Base-by-base conservation (phyloP, 129 eudicot genomes). In the Lactuca sativa region DNA sequence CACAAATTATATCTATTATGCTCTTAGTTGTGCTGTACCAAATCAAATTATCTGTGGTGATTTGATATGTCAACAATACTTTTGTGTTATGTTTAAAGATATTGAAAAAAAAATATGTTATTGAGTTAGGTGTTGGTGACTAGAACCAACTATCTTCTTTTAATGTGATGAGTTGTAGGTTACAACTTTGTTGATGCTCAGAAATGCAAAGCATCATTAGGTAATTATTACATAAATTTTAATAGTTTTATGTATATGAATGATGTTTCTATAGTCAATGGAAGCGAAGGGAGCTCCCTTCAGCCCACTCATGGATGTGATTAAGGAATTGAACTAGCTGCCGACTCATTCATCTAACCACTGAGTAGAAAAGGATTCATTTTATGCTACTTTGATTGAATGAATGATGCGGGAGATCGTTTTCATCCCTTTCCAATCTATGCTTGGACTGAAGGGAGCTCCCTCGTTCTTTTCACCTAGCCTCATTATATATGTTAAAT, bases 401-500 rank as follows among this genome's bases (percentile, higher is more conserved):
- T 89, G 97, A 87, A 89, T 93, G 99, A 93, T 85, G 95, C 95
- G 99, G 99, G 97, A 90, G 97, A 83, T 87, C 84, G 71, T 90
- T 86, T 86, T 91, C 95, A 63, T 69, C 84, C 84, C 80, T 85
- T 80, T 84, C 83, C 81, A 69, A 53, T 93, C 92, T 55, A 37
- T 90, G 92, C 97, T 93, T 93, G 99, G 99, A 93, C 99, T 93
- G 99, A 93, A 93, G 97, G 99, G 99, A 90, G 99, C 95, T 93
- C 99, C 96, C 90, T 90, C 63, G 73, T 64, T 21, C 66, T 66
- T 17, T 74, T 38, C 37, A 56, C 5, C 5, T 43, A 31, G 4
- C 59, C 31, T 13, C 9, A 14, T 7, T 12, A 18, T 14, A 6
- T 18, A 7, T 54, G 5, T 8, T 9, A 36, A 4, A 33, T 54